Percentiles rank a stretch among this genome's conserved stretches.
phyloP scores from a whole-genome alignment of 78 protist genomes.

The Dictyostelium brefeldianum region DNA sequence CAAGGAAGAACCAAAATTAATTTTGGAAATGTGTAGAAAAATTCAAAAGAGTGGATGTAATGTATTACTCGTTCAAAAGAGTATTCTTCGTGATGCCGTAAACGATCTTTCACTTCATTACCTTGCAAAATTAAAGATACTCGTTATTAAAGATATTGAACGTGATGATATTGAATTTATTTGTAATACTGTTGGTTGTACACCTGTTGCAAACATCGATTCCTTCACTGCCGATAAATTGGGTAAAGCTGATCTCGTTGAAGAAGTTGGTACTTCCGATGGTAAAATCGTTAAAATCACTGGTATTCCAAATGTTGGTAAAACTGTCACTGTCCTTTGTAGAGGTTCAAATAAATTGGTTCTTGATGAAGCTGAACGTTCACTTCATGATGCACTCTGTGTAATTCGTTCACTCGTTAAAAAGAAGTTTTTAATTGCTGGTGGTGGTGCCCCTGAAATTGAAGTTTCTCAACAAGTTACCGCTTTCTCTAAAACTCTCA shows the following conservation, averaged over 20 bases:
- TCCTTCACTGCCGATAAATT: constrained; percentile 94
- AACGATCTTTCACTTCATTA: constrained; percentile 96
- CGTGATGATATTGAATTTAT: constrained; percentile 98
- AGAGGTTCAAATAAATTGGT: constrained; percentile 97
- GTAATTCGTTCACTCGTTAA: constrained; percentile 99
- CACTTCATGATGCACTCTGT: constrained; percentile 99
- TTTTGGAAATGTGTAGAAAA: constrained; percentile 94
- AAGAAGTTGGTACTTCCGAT: constrained; percentile 91
- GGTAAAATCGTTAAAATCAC: constrained; percentile 94
- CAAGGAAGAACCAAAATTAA: constrained; percentile 96
- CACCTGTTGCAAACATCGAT: constrained; percentile 96
- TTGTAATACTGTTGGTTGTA: constrained; percentile 96
- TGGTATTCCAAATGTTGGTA: constrained; percentile 93
- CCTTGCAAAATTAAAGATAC: constrained; percentile 97
- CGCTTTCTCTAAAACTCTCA: constrained; percentile 87
- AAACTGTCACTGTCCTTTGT: constrained; percentile 94
- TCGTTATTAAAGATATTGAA: constrained; percentile 98
- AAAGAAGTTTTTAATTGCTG: constrained; percentile 95
- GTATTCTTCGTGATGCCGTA: constrained; percentile 98
- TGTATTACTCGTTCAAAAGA: constrained; percentile 98
- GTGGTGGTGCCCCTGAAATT: constrained; percentile 99
- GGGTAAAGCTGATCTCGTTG: constrained; percentile 96
- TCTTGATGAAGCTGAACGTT: constrained; percentile 98
- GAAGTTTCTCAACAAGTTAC: constrained; percentile 91
- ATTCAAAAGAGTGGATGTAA: constrained; percentile 97